Base-by-base conservation (phyloP, 2,329 filamentous ascomycete species). In the Sporothrix sp. region DNA sequence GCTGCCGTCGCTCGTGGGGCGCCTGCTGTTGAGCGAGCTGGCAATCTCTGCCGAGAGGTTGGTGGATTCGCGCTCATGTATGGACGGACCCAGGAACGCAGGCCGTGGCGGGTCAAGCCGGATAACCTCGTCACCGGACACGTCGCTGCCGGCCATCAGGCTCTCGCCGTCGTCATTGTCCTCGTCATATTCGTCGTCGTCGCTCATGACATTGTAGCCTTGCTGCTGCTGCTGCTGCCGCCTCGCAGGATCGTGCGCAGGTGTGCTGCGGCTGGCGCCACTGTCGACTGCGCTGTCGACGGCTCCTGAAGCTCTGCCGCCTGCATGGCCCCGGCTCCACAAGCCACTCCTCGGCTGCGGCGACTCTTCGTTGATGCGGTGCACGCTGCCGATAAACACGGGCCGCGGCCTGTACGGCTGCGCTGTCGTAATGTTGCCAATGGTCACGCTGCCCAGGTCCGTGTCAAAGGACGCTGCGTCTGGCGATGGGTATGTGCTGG, bases 401-500 rank as follows among this genome's bases (percentile, higher is more conserved):
- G 52, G 56, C 27, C 51, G 45, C 7, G 56, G 56, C 43, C 52
- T 50, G 35, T 52, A 54, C 13, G 55, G 56, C 46, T 58, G 50
- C 1, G 51, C 56, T 4, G 55, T 57, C 0, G 56, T 57, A 10
- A 55, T 44, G 23, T 53, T 50, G 23, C 52, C 52, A 43, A 57
- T 46, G 3, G 48, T 49, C 25, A 58, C 52, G 25, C 54, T 58
- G 18, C 56, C 54, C 1, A 56, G 14, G 7, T 58, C 56, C 9
- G 55, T 54, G 20, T 56, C 52, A 10, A 57, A 38, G 4, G 56
- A 58, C 4, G 53, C 38, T 3, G 50, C 48, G 14, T 49, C 48
- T 2, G 48, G 45, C 18, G 54, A 54, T 10, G 50, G 53, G 27
- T 47, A 33, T 9, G 23, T 43, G 32, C 25, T 53, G 36, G 27